Base-by-base conservation (phyloP, 768 basidiomycete species). In the Russula sp. region DNA sequence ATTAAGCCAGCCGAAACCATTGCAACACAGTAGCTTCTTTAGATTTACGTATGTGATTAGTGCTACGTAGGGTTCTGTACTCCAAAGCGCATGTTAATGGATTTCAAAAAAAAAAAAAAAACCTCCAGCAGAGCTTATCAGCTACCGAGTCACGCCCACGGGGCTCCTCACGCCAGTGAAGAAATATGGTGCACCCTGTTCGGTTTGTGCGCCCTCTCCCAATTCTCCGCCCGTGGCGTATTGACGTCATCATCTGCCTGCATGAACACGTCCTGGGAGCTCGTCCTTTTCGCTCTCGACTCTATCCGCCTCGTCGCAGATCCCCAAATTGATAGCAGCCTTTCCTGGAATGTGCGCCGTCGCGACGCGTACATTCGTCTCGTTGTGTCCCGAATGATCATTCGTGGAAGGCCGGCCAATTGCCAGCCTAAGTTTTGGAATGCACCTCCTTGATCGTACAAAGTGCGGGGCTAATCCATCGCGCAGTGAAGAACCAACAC, bases 351-450 rank as follows among this genome's bases (percentile, higher is more conserved):
- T 22, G 69, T 86, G 4, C 74, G 77, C 58, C 81, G 82, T 59
- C 82, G 86, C 18, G 91, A 94, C 71, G 73, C 78, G 8, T 95
- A 94, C 70, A 75, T 93, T 59, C 81, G 82, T 10, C 73, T 87
- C 7, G 76, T 96, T 57, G 79, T 87, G 37, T 79, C 80, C 0
- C 82, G 95, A 14, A n/a, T n/a, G n/a, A n/a, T n/a, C n/a, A n/a
- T n/a, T n/a, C n/a, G n/a, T n/a, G n/a, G n/a, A n/a, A n/a, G n/a
- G n/a, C n/a, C n/a, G n/a, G n/a, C n/a, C n/a, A n/a, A n/a, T n/a
- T n/a, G n/a, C n/a, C n/a, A n/a, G n/a, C n/a, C n/a, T n/a, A n/a
- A n/a, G n/a, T n/a, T n/a, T n/a, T n/a, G n/a, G n/a, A n/a, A n/a
- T n/a, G n/a, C n/a, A n/a, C n/a, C n/a, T n/a, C n/a, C n/a, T n/a